Conservation (phyloP, 2,329 filamentous ascomycete genomes). For the Cercospora citrullina region DNA sequence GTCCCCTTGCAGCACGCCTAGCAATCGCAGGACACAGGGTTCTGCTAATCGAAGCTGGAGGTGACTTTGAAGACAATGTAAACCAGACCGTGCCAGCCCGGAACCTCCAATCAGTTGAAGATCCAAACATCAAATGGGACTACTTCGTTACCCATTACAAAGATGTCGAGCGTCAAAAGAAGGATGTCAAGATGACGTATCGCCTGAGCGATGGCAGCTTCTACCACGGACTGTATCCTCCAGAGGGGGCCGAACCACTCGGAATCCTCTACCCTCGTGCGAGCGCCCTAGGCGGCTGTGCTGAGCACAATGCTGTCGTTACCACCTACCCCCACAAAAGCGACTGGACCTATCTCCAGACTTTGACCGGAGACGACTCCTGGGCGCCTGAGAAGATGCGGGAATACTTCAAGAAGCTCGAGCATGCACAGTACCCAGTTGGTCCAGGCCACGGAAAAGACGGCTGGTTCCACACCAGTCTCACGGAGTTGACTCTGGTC, state of each 20-base stretch:
- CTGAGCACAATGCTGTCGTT: conserved; percentile 63
- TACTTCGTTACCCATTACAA: conserved; percentile 65
- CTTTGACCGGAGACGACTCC: conserved; percentile 60
- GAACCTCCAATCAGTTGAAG: conserved; percentile 56
- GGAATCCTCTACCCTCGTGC: conserved; percentile 62
- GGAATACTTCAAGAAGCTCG: conserved; percentile 56
- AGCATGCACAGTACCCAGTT: conserved; percentile 54
- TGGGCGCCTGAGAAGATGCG: conserved; percentile 62
- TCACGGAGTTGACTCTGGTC: conserved; percentile 54
- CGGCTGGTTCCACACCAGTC: conserved; percentile 58
- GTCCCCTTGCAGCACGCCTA: conserved; percentile 59
- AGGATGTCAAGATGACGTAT: conserved; percentile 62
- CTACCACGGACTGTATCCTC: conserved; percentile 57
- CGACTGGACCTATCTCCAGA: conserved; percentile 60
- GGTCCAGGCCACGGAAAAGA: conserved; percentile 56
- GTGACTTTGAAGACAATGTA: conserved; percentile 52
- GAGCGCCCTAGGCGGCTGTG: conserved; percentile 52
- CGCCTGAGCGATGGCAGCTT: conserved; percentile 43
- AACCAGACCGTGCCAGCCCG: conserved; percentile 59
- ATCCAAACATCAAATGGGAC: conserved; percentile 59
- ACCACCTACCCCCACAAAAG: conserved; percentile 58
- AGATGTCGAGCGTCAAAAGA: conserved; percentile 54
- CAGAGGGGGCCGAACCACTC: conserved; percentile 52
- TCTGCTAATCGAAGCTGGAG: conserved; percentile 61
- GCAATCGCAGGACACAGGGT: conserved; percentile 61